Conservation (phyloP, 495 filamentous ascomycete species). For the Saxophila tyrrhenica region DNA sequence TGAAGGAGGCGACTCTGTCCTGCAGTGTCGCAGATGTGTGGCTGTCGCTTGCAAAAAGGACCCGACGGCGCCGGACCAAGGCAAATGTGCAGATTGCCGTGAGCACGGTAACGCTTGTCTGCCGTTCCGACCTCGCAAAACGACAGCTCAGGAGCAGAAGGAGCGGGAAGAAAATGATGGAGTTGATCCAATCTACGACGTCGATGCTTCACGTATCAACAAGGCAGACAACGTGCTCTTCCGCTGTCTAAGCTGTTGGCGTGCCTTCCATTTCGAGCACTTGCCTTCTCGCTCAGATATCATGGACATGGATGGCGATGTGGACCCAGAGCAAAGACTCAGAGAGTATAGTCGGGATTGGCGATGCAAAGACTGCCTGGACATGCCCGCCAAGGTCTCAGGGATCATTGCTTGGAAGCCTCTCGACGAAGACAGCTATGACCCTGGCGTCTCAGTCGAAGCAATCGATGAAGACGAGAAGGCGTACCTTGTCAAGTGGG, state of each 20-base stretch:
- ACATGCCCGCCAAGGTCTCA: conserved; percentile 49
- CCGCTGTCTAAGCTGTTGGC: conserved; percentile 59
- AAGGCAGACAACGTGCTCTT: conserved; percentile 67
- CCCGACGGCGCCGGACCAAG: conserved; percentile 51
- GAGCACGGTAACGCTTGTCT: conserved; percentile 47
- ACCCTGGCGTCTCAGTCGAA: conserved; percentile 37
- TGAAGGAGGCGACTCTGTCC: conserved; percentile 59
- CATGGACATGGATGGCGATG: conserved; percentile 33
- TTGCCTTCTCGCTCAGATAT: conserved; percentile 40
- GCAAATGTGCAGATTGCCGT: conserved; percentile 59
- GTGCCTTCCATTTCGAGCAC: conserved; percentile 76
- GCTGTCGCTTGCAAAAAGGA: conserved; percentile 57
- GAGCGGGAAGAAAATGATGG: conserved; percentile 65
- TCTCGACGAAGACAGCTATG: conserved; percentile 38
- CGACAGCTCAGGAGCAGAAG: conserved; percentile 69
- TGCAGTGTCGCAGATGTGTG: conserved; percentile 84
- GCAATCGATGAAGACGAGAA: conserved; percentile 57
- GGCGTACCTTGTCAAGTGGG: conserved; percentile 89
- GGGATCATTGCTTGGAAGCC: conserved; percentile 82
- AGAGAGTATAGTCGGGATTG: conserved; percentile 55
- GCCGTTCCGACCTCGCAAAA: conserved; percentile 58
- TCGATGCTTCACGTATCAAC: conserved; percentile 56
- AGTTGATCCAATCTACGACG: conserved; percentile 57
- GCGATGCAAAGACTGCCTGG: conserved; percentile 63
- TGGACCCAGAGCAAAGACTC: conserved; percentile 38